Base-by-base conservation (phyloP, 495 filamentous ascomycete species). In the Aspergillus saccharolyticus region DNA sequence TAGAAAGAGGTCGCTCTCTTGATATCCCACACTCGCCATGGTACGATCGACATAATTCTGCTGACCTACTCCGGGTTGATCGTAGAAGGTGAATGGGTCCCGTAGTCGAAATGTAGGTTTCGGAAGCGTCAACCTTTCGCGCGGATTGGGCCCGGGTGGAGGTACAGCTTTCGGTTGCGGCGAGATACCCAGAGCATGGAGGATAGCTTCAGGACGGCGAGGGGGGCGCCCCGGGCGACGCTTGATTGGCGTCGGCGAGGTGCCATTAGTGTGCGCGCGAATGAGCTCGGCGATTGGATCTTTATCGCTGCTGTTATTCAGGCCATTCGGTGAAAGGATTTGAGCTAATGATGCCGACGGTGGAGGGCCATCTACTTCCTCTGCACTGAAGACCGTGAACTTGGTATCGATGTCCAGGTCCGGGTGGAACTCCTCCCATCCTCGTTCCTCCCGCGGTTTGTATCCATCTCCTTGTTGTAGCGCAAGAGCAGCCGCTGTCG, bases 351-450 rank as follows among this genome's bases (percentile, higher is more conserved):
- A 63, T 7, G 77, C 79, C 0, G 74, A 74, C 7, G 80, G 75
- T 21, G 72, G 63, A 14, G 75, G 67, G 4, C 74, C 89, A 68
- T 97, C 95, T 16, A 97, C 88, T 51, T 96, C 89, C 56, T 92
- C 83, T 9, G 91, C 83, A 42, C 80, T 82, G 68, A 93, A 94
- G 2, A 96, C 77, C 42, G 84, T 83, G 50, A 97, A 85, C 17
- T 78, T 81, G 24, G 79, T 80, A 48, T 94, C 90, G 57, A 96
- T 88, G 70, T 97, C 92, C 33, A 99, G 80, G 63, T 96, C 88
- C 14, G 88, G 91, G 70, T 99, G 94, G 54, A 96, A 97, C 71
- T 97, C 95, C 64, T 95, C 90, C 89, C 92, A 99, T 15, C 89
- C 89, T 54, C 92, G 85, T 72, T 99, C 94, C 70, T 99, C 94